These are phyloP conservation scores for Mortierella polycephala DNA, from an alignment of 371 early-diverging fungal species.

Conservation along the genomic window DNA sequence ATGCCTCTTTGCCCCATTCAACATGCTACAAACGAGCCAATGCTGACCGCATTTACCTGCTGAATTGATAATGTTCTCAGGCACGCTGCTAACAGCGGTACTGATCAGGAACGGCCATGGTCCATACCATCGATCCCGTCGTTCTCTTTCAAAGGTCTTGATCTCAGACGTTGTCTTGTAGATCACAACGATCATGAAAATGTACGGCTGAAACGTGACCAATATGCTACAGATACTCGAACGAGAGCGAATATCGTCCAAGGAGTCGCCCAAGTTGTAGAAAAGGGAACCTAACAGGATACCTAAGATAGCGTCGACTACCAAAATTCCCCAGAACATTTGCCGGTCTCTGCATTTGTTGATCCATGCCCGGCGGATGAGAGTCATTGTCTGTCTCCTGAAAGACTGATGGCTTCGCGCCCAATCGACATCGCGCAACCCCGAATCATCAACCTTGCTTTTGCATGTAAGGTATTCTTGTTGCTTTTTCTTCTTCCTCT, in stretches of 20 bases:
- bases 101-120: slow-evolving; percentile 11
- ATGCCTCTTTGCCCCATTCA: too few species aligned
- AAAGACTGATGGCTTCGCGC: neutral
- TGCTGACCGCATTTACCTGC: neutral
- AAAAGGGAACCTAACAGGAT: slow-evolving; percentile 4
- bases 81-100: neutral
- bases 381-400: neutral
- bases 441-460: too few species aligned
- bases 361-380: slow-evolving; percentile 7
- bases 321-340: slow-evolving; percentile 4
- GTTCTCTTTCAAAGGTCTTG: slow-evolving; percentile 14
- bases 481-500: too few species aligned
- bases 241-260: neutral
- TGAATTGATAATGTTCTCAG: slow-evolving; percentile 2
- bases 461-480: too few species aligned
- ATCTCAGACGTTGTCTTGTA: neutral
- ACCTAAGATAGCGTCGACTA: neutral
- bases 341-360: neutral
- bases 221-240: neutral
- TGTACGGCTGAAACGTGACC: slow-evolving; percentile 5
- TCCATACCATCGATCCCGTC: slow-evolving; percentile 12
- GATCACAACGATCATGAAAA: neutral
- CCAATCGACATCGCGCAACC: too few species aligned
- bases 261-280: neutral
- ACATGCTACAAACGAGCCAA: neutral